Evolutionary conservation across 257 asterid species (phyloP).

Genomic region (Nicotiana attenuata): DNA sequence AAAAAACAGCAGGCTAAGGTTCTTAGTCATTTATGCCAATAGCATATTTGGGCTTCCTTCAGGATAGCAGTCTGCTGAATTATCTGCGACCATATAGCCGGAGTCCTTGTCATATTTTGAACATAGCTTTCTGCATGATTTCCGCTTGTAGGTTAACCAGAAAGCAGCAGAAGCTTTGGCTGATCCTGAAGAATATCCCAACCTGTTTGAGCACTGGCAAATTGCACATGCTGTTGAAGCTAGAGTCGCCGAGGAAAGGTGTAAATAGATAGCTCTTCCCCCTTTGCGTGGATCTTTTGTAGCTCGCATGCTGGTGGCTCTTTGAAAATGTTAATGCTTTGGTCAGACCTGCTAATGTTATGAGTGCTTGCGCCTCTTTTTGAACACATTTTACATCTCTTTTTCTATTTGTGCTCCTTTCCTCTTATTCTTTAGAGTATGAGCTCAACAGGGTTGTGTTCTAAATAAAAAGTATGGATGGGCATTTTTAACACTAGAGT

Average conservation of each 20-base stretch:
- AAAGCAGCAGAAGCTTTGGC: slow-evolving; percentile 98
- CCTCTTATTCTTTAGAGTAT: slow-evolving; percentile 11
- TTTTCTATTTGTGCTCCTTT: slow-evolving; percentile 11
- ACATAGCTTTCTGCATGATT: slow-evolving; percentile 4
- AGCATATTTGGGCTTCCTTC: background rate
- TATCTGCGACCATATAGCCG: background rate
- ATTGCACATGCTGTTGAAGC: slow-evolving; percentile 76
- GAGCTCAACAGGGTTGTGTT: background rate
- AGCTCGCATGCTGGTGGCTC: background rate
- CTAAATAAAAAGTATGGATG: background rate
- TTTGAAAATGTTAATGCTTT: slow-evolving; percentile 14
- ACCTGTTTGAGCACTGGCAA: slow-evolving; percentile 92
- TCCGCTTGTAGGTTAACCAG: slow-evolving; percentile 54
- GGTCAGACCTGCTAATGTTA: background rate
- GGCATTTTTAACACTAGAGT: background rate
- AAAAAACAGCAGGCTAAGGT: background rate
- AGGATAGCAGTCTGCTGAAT: background rate
- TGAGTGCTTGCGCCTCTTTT: background rate
- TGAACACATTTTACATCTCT: slow-evolving; percentile 5
- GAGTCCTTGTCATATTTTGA: background rate
- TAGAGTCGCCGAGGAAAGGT: slow-evolving; percentile 54
- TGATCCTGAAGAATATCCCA: slow-evolving; percentile 89
- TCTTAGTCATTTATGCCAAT: background rate
- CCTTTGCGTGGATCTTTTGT: slow-evolving; percentile 5
- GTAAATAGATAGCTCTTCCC: background rate